A percentile compares a stretch with the other conserved stretches of the same genome.
Conservation (phyloP, 495 filamentous ascomycete genomes). For the Melanomma pulvis-pyrius region DNA sequence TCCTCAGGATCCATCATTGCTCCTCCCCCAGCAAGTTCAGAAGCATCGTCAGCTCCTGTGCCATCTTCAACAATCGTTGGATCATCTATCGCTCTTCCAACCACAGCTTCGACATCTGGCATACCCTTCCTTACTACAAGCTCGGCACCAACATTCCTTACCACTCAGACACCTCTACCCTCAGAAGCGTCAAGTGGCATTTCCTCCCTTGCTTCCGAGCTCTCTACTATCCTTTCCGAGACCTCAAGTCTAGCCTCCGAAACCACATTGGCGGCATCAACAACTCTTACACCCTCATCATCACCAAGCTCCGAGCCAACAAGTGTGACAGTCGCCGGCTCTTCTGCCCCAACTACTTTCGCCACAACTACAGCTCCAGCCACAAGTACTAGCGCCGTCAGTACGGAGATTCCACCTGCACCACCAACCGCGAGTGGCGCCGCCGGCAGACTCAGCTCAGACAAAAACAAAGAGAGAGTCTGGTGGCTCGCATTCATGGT, state of each 20-base stretch:
- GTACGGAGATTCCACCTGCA: slow-evolving; percentile 22
- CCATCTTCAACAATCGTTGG: neutral
- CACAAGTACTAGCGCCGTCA: neutral
- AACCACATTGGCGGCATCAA: neutral
- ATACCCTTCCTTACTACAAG: neutral
- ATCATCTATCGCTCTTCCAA: neutral
- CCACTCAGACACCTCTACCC: neutral
- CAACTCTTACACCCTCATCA: neutral
- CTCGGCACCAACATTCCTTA: slow-evolving; percentile 4
- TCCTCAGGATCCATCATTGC: neutral
- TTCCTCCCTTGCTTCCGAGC: neutral
- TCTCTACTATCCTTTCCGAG: neutral
- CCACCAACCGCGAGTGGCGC: slow-evolving; percentile 9
- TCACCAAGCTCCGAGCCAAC: neutral
- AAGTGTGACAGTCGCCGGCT: neutral
- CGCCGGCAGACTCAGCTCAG: neutral
- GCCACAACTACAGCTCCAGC: slow-evolving; percentile 1
- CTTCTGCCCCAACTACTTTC: slow-evolving; percentile 6
- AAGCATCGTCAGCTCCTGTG: slow-evolving; percentile 1
- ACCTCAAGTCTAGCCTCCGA: neutral
- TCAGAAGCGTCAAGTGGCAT: neutral
- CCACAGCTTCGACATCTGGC: neutral
- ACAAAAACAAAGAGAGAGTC: slow-evolving; percentile 15
- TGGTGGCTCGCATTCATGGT: slow-evolving; percentile 28
- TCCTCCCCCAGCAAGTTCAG: neutral